Conservation (phyloP, 228 moss, liverwort and hornwort genomes). For the Sphagnum fallax region DNA sequence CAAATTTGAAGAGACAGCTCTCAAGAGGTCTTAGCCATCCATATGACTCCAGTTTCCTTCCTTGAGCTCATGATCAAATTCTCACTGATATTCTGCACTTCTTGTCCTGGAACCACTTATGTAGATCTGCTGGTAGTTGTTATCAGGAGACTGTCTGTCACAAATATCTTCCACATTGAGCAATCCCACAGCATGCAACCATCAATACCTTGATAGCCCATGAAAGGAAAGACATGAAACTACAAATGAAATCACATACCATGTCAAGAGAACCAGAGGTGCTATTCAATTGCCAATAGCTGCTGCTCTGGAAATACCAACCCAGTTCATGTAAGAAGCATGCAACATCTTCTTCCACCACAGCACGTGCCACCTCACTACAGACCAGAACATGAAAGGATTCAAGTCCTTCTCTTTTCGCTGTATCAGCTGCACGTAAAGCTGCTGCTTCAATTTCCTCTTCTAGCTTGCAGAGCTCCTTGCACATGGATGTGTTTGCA, state of each 20-base stretch:
- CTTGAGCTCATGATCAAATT: no score
- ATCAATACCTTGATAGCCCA: neutral
- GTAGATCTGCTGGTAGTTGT: no score
- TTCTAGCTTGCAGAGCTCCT: slow-evolving; percentile 70
- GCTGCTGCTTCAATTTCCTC: slow-evolving; percentile 46
- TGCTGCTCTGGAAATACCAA: slow-evolving; percentile 48
- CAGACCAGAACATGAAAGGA: slow-evolving; percentile 26
- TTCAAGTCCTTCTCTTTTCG: slow-evolving; percentile 17
- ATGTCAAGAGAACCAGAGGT: slow-evolving; percentile 1
- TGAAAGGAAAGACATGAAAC: slow-evolving; percentile 1
- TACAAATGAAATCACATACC: slow-evolving; percentile 16
- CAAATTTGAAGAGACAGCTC: neutral
- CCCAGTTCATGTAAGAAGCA: slow-evolving; percentile 70
- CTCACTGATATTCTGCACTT: no score
- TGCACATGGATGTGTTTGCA: slow-evolving; percentile 57
- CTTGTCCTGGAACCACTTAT: no score
- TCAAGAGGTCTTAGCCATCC: neutral
- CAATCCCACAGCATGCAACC: neutral
- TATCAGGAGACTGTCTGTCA: neutral
- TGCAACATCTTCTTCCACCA: slow-evolving; percentile 44
- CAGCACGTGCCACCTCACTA: slow-evolving; percentile 28
- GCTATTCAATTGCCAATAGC: slow-evolving; percentile 7
- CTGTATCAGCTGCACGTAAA: slow-evolving; percentile 22
- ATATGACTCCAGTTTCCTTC: neutral
- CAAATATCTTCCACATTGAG: neutral